Evolutionary conservation across 495 filamentous ascomycete species (phyloP).

Genomic region (Astrothelium macrocarpum): DNA sequence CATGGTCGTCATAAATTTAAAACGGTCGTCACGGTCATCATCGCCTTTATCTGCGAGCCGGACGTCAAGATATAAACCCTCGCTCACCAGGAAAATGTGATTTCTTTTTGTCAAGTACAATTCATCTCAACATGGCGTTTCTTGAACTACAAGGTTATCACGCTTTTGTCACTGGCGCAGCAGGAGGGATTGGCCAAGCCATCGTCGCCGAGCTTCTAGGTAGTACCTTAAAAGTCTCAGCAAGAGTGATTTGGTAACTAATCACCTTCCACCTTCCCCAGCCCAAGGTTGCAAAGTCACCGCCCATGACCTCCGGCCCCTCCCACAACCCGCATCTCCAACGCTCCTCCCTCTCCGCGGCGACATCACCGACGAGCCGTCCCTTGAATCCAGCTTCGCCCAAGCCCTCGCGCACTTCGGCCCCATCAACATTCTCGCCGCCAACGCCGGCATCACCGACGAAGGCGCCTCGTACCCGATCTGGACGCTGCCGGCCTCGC

Average conservation of each 20-base stretch:
- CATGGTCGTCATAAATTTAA: neutral
- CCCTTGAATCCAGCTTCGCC: slow-evolving; percentile 36
- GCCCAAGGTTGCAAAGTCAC: slow-evolving; percentile 47
- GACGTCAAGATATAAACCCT: too few species aligned
- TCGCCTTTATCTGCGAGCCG: neutral
- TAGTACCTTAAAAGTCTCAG: slow-evolving; percentile 30
- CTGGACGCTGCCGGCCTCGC: slow-evolving; percentile 44
- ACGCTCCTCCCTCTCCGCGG: slow-evolving; percentile 35
- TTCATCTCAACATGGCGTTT: slow-evolving; percentile 33
- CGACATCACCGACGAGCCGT: slow-evolving; percentile 40
- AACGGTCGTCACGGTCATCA: too few species aligned
- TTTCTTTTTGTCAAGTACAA: too few species aligned
- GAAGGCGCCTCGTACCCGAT: slow-evolving; percentile 38
- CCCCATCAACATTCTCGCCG: slow-evolving; percentile 44
- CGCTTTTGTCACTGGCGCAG: slow-evolving; percentile 50
- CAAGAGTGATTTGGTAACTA: too few species aligned
- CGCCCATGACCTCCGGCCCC: slow-evolving; percentile 38
- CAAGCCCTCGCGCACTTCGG: slow-evolving; percentile 40
- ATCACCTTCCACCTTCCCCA: slow-evolving; percentile 16
- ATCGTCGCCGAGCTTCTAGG: slow-evolving; percentile 46
- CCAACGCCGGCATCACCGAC: slow-evolving; percentile 44
- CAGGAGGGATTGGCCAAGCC: slow-evolving; percentile 42
- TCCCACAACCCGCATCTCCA: slow-evolving; percentile 22
- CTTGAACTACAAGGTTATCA: slow-evolving; percentile 43
- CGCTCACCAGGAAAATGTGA: too few species aligned